A percentile compares a stretch with the other conserved stretches of the same genome.
These are phyloP conservation scores for Pichia sp. DNA, from an alignment of 1,139 yeast genomes.

Conservation along the genomic window DNA sequence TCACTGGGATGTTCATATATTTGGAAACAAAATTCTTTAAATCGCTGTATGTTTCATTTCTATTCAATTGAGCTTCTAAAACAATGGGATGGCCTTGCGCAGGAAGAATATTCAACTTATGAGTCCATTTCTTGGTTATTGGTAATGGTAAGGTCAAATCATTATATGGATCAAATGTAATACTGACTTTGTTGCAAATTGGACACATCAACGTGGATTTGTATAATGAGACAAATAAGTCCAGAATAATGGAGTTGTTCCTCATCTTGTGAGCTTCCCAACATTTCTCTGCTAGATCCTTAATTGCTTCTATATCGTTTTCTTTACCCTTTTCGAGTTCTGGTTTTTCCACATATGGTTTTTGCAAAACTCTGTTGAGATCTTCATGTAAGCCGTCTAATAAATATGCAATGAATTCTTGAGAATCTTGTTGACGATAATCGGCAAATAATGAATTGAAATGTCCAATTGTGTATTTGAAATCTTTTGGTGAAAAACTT, in stretches of 20 bases:
- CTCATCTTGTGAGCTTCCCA: constrained; percentile 81
- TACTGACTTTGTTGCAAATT: constrained; percentile 71
- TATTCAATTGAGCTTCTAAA: constrained; percentile 70
- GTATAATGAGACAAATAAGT: constrained; percentile 86
- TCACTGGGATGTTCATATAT: constrained; percentile 44
- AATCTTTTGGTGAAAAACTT: constrained; percentile 65
- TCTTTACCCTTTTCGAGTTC: constrained; percentile 65
- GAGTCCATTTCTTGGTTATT: constrained; percentile 70
- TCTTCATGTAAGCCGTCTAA: constrained; percentile 95
- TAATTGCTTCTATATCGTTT: constrained; percentile 55
- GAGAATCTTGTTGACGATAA: constrained; percentile 93
- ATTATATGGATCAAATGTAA: constrained; percentile 93
- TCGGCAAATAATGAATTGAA: constrained; percentile 84
- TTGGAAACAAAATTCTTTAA: constrained; percentile 59
- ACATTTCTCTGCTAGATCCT: constrained; percentile 64
- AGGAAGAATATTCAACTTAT: constrained; percentile 62
- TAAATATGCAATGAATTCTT: constrained; percentile 87
- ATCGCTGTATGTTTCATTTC: constrained; percentile 63
- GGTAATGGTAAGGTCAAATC: constrained; percentile 92
- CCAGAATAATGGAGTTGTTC: constrained; percentile 83
- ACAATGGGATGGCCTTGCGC: constrained; percentile 47
- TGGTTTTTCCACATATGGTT: constrained; percentile 90
- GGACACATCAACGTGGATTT: constrained; percentile 92
- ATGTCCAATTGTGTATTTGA: constrained; percentile 76
- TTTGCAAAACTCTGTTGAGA: constrained; percentile 73